Evolutionary conservation across 1,284 basidiomycete genomes (phyloP).

Genomic region (Mycena sp.): DNA sequence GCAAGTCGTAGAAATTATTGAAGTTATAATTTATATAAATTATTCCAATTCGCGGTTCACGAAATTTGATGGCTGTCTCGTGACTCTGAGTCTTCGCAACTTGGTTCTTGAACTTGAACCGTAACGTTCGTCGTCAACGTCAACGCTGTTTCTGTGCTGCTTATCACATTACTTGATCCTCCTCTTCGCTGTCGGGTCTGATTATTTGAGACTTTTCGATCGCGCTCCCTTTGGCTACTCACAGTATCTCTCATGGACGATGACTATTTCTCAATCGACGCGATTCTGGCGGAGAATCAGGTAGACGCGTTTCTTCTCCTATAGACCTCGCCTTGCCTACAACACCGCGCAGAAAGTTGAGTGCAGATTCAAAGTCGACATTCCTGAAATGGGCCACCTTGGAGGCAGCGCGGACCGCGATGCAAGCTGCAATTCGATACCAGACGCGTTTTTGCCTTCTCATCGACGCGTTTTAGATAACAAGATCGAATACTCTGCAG

Average conservation of each 20-base stretch:
- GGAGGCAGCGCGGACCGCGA: slow-evolving; percentile 85
- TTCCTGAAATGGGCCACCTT: slow-evolving; percentile 88
- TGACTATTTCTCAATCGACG: slow-evolving; percentile 57
- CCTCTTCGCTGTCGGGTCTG: too few relatives aligned
- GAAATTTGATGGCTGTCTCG: too few relatives aligned
- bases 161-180: too few relatives aligned
- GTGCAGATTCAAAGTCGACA: slow-evolving; percentile 87
- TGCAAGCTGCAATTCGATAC: slow-evolving; percentile 55
- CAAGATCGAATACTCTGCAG: slow-evolving; percentile 59
- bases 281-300: slow-evolving; percentile 92
- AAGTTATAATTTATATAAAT: too few relatives aligned
- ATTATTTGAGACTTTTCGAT: too few relatives aligned
- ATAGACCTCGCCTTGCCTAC: slow-evolving; percentile 23
- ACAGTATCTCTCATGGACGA: slow-evolving; percentile 12
- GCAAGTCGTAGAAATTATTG: too few relatives aligned
- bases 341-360: slow-evolving; percentile 79
- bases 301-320: slow-evolving; percentile 46
- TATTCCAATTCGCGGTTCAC: too few relatives aligned
- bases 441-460: background rate
- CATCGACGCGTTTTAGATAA: slow-evolving; percentile 62
- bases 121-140: too few relatives aligned
- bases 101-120: too few relatives aligned
- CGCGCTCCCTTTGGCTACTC: too few relatives aligned
- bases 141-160: too few relatives aligned
- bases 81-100: too few relatives aligned